Base-by-base conservation (phyloP, 2,329 filamentous ascomycete genomes). In the Fusarium agapanthi region DNA sequence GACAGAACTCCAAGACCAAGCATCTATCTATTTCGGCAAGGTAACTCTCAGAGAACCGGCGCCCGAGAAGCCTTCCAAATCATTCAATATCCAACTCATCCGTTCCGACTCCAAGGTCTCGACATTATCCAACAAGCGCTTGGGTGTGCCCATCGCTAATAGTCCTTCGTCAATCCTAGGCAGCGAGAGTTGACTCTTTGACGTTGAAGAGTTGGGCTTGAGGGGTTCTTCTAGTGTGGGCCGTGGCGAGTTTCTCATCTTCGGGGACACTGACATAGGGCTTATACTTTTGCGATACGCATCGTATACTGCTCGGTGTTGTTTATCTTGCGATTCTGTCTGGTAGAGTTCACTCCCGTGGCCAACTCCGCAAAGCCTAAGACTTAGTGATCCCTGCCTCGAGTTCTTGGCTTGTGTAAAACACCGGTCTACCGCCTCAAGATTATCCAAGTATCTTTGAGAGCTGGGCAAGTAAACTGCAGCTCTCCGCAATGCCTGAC, bases 61-160 rank as follows among this genome's bases (percentile, higher is more conserved):
- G 2, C 77, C 75, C 3, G 76, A 71, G 50, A 78, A 78, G 28
- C 73, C 74, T 51, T 73, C 71, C 40, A 78, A 32, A 56, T 78
- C 76, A 54, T 74, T 76, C 43, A 78, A 53, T 15, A 77, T 65
- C 37, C 58, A 55, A 28, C 68, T 69, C 8, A 78, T 75, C 22
- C 77, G 68, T 32, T 62, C 68, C 20, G 65, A 68, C 45, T 74
- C 61, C 11, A 78, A 44, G 7, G 24, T 20, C 22, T 45, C 51
- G 12, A 74, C 32, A 15, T 60, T 34, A 26, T 14, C 61, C 61
- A 26, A 63, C 11, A 73, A 40, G 35, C 62, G 48, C 9, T 69
- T 62, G 2, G 34, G 51, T 6, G 57, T 28, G 4, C 40, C 44
- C 12, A 14, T 26, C 6, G 22, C 28, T 5, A 28, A n/a, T 9